Conservation (phyloP, 768 basidiomycete genomes). For the Mycena kentingensis region DNA sequence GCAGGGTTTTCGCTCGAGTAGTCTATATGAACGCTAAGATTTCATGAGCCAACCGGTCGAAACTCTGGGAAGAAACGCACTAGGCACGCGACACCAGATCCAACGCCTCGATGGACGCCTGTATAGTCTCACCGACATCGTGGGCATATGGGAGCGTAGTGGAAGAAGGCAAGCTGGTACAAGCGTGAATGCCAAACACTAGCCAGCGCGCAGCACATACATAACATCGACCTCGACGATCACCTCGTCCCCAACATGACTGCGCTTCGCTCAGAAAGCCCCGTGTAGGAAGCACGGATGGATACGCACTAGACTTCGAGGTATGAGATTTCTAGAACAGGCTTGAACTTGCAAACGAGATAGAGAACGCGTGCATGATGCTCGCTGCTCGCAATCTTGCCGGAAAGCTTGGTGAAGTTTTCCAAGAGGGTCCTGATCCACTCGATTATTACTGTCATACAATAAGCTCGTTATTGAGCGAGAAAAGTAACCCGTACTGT, state of each 20-base stretch:
- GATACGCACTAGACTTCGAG: slow-evolving; percentile 22
- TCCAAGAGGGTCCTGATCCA: slow-evolving; percentile 21
- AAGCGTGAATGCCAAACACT: neutral
- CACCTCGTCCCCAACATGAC: slow-evolving; percentile 22
- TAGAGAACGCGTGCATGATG: slow-evolving; percentile 19
- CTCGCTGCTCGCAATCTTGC: slow-evolving; percentile 19
- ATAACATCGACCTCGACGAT: slow-evolving; percentile 22
- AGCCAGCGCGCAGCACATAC: neutral
- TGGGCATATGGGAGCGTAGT: slow-evolving; percentile 18
- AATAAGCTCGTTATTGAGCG: neutral
- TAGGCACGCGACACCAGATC: slow-evolving; percentile 23
- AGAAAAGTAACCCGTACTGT: slow-evolving; percentile 7
- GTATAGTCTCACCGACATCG: slow-evolving; percentile 21
- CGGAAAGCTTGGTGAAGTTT: slow-evolving; percentile 22
- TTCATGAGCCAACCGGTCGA: neutral
- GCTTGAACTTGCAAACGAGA: slow-evolving; percentile 17
- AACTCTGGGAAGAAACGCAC: slow-evolving; percentile 3
- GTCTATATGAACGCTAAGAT: slow-evolving; percentile 19
- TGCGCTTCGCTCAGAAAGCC: neutral
- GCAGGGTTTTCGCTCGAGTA: slow-evolving; percentile 17
- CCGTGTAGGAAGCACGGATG: neutral
- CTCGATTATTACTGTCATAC: slow-evolving; percentile 13
- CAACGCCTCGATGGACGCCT: slow-evolving; percentile 18
- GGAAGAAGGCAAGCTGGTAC: slow-evolving; percentile 2
- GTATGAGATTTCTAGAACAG: slow-evolving; percentile 18